Evolutionary conservation across 2,329 filamentous ascomycete species (phyloP).

Genomic region (Sarocladiaceae sp.): DNA sequence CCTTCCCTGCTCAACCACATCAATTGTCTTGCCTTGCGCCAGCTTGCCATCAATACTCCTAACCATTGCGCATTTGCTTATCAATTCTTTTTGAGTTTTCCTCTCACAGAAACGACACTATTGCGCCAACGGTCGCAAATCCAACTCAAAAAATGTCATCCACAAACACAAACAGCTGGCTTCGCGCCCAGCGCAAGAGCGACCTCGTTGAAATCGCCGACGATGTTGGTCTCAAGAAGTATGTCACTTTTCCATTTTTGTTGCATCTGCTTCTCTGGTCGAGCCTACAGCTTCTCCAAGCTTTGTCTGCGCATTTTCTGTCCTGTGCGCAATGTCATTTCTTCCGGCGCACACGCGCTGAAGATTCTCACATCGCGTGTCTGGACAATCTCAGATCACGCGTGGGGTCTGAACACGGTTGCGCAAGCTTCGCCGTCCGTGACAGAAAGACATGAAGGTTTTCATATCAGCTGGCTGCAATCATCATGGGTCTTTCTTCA

Average conservation of each 20-base stretch:
- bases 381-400: neutral
- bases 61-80: slow-evolving; percentile 1
- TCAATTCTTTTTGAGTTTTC: neutral
- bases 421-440: too few species aligned
- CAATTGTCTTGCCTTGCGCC: neutral
- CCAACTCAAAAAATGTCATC: slow-evolving; percentile 19
- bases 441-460: neutral
- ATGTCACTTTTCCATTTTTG: slow-evolving; percentile 33
- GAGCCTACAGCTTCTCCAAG: slow-evolving; percentile 1
- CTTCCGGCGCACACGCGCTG: slow-evolving; percentile 6
- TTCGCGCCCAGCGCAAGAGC: slow-evolving; percentile 77
- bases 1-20: slow-evolving; percentile 1
- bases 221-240: slow-evolving; percentile 68
- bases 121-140: neutral
- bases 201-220: slow-evolving; percentile 74
- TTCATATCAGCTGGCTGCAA: too few species aligned
- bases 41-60: slow-evolving; percentile 4
- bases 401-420: too few species aligned
- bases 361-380: neutral
- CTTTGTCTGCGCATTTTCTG: neutral
- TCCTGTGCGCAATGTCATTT: neutral
- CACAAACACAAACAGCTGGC: slow-evolving; percentile 58
- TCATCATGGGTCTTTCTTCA: too few species aligned
- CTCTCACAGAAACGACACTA: neutral
- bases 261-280: slow-evolving; percentile 8